Evolutionary conservation across 257 asterid genomes (phyloP).

Genomic region (Penstemon barbatus): DNA sequence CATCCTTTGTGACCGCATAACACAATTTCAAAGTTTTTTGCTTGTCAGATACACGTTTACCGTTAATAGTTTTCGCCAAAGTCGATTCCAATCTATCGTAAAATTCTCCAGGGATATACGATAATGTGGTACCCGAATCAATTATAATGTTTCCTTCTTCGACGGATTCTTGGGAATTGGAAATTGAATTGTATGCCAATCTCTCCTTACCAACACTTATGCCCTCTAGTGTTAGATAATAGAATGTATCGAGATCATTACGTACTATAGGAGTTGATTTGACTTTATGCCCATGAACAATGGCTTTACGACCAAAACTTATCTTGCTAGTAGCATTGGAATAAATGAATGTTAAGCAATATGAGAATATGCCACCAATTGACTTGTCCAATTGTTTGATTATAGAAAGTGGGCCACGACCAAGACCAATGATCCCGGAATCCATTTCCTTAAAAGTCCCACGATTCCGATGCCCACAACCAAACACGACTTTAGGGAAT

Average conservation of each 20-base stretch:
- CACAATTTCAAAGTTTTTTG: conserved; percentile 34
- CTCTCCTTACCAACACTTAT: conserved; percentile 36
- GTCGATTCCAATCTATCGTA: conserved; percentile 33
- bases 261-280: conserved; percentile 43
- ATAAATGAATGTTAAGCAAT: conserved; percentile 34
- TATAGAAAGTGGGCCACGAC: conserved; percentile 48
- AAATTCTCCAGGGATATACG: conserved; percentile 33
- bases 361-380: conserved; percentile 45
- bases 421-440: conserved; percentile 58
- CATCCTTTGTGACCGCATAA: conserved; percentile 8
- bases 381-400: conserved; percentile 35
- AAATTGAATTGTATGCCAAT: not conserved
- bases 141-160: conserved; percentile 47
- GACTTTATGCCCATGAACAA: conserved; percentile 29
- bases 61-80: conserved; percentile 18
- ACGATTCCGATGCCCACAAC: conserved; percentile 44
- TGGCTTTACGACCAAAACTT: conserved; percentile 43
- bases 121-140: conserved; percentile 67
- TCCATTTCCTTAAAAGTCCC: conserved; percentile 34
- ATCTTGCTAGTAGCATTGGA: conserved; percentile 41
- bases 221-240: conserved; percentile 42
- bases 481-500: conserved; percentile 45
- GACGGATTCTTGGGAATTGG: no score
- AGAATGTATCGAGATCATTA: conserved; percentile 29
- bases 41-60: conserved; percentile 7